Evolutionary conservation across 805 yeast genomes (phyloP), one percentile per base, ranked within the genome.

Genomic region (Candida golubevii): DNA sequence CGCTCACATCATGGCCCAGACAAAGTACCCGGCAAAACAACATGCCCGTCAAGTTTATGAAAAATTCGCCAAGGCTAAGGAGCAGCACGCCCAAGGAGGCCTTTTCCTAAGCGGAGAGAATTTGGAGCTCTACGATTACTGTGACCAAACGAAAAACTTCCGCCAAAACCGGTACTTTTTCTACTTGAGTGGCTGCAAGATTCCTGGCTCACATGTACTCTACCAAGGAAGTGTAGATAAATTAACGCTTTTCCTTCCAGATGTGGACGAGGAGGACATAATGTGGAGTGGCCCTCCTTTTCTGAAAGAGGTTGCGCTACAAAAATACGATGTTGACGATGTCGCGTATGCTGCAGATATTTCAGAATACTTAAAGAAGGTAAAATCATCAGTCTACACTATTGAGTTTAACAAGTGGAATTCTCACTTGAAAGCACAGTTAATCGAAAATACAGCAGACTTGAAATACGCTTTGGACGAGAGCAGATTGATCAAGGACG

Each of bases 271-370:
- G 35, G 98, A 93, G 36, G 97, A 88, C 59, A 85, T 91, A 35
- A 85, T 93, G 88, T 91, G 99, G 99, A 83, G 93, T 46, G 99
- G 99, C 0, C 59, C 84, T 64, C 99, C 99, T 6, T 50, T 88
- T 41, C 68, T 79, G 33, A 50, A 74, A 3, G 82, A 83, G 38
- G 82, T 83, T 14, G 97, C 97, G 0, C 42, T 63, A 39, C 60
- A 69, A 15, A 74, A 71, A 48, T 91, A 67, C 54, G 96, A 91
- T 57, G 90, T 88, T 28, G 98, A 93, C 62, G 84, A 79, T 35
- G 95, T 90, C 38, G 62, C 78, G 45, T 86, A 83, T 56, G 76
- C 73, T 9, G 56, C 63, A n/a, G 81, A 78, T 5, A 58, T 89
- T 37, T 64, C 65, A 28, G 41, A 51, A 1, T 65, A 63, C 3